These are phyloP conservation scores for Populus hybrid DNA, from an alignment of 441 rosid species.

Conservation along the genomic window DNA sequence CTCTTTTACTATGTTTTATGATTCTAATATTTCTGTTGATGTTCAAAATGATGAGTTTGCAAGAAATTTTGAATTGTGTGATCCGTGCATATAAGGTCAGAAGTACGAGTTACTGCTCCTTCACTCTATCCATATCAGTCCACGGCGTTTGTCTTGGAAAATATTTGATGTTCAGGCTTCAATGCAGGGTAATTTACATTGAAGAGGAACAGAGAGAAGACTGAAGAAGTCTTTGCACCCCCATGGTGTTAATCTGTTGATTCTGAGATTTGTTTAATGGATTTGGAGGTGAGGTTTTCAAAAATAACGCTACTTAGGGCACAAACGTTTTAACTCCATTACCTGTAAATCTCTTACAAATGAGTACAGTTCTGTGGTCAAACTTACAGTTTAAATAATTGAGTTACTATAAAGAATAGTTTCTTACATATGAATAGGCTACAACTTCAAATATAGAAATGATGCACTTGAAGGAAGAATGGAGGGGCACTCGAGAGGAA, in stretches of 20 bases:
- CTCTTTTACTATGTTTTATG: background rate
- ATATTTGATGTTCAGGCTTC: background rate
- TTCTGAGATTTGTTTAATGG: background rate
- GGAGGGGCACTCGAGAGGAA: conserved; percentile 25
- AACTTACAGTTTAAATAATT: background rate
- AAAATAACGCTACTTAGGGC: background rate
- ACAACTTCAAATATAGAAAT: conserved; percentile 3
- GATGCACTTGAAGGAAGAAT: conserved; percentile 16
- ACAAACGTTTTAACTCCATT: background rate
- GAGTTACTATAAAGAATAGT: conserved; percentile 23
- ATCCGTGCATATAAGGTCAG: background rate
- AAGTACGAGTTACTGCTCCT: background rate
- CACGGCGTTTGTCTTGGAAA: background rate
- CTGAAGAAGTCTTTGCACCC: background rate
- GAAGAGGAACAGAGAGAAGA: background rate
- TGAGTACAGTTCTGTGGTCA: background rate
- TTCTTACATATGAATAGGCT: conserved; percentile 10
- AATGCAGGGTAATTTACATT: background rate
- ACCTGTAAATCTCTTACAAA: background rate
- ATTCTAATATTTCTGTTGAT: background rate
- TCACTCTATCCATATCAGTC: background rate
- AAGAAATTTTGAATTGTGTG: too few species aligned
- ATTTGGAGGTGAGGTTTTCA: background rate
- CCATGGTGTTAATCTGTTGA: background rate
- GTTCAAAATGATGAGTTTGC: background rate